Evolutionary conservation across 2,329 filamentous ascomycete genomes (phyloP).

Genomic region (Hymenoscyphus fructigenus): DNA sequence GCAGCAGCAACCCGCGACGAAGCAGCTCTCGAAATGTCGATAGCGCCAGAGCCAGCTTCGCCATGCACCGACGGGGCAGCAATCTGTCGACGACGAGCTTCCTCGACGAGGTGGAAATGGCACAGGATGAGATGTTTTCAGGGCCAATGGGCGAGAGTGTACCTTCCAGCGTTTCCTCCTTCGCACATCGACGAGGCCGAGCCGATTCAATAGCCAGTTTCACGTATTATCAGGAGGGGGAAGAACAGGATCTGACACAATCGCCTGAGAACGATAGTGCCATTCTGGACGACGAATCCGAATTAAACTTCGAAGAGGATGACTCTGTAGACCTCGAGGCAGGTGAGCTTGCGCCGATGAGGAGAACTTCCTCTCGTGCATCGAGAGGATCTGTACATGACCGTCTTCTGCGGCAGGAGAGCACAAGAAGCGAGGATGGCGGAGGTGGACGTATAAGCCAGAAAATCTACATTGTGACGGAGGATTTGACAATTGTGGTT

Average conservation of each 20-base stretch:
- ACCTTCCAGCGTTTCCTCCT: slow-evolving; percentile 90
- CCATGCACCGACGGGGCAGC: slow-evolving; percentile 63
- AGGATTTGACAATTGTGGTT: slow-evolving; percentile 91
- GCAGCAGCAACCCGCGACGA: slow-evolving; percentile 24
- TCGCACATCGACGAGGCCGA: slow-evolving; percentile 77
- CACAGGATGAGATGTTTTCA: slow-evolving; percentile 91
- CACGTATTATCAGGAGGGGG: slow-evolving; percentile 78
- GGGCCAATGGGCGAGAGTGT: slow-evolving; percentile 93
- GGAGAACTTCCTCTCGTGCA: slow-evolving; percentile 61
- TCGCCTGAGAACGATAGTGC: slow-evolving; percentile 40
- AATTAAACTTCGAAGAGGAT: slow-evolving; percentile 35
- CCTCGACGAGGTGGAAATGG: slow-evolving; percentile 97
- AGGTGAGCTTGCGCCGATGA: slow-evolving; percentile 45
- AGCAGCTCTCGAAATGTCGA: slow-evolving; percentile 35
- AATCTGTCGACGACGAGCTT: slow-evolving; percentile 77
- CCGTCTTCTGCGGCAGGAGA: slow-evolving; percentile 71
- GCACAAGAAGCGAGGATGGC: slow-evolving; percentile 61
- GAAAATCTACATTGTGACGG: slow-evolving; percentile 89
- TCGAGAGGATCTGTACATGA: slow-evolving; percentile 57
- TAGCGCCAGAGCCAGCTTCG: slow-evolving; percentile 30
- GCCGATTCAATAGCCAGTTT: slow-evolving; percentile 88
- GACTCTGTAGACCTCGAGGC: slow-evolving; percentile 36
- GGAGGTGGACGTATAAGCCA: slow-evolving; percentile 70
- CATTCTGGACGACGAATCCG: slow-evolving; percentile 42
- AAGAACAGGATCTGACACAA: slow-evolving; percentile 50